Evolutionary conservation across 2,329 filamentous ascomycete species (phyloP).

Genomic region (Ophiobolus disseminans): DNA sequence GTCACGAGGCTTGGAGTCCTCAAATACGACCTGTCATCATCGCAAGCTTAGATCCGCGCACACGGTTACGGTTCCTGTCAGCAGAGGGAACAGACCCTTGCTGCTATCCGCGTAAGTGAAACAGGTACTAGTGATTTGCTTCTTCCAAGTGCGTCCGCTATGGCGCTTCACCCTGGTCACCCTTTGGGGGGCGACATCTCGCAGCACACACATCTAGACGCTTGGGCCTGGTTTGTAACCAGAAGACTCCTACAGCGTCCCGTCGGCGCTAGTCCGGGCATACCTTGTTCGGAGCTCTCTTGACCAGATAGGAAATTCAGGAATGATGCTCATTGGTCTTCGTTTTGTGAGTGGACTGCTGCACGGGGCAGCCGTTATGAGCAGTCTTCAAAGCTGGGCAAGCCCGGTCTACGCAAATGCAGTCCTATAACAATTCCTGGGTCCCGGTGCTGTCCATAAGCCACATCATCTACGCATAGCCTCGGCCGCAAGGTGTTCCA

Average conservation of each 20-base stretch:
- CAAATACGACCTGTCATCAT: constrained; percentile 19
- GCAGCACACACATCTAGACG: constrained; percentile 18
- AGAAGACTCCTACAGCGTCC: constrained; percentile 14
- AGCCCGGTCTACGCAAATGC: constrained; percentile 22
- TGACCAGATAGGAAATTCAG: constrained; percentile 25
- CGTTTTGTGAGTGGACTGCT: constrained; percentile 26
- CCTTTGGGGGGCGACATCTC: constrained; percentile 20
- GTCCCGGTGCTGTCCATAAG: constrained; percentile 26
- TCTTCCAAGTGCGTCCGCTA: constrained; percentile 24
- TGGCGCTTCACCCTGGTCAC: constrained; percentile 19
- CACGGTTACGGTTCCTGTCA: constrained; percentile 29
- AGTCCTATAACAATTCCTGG: constrained; percentile 36
- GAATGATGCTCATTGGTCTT: constrained; percentile 22
- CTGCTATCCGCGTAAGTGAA: constrained; percentile 32
- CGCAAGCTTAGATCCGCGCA: constrained; percentile 16
- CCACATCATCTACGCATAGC: too few species aligned
- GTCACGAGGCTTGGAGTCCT: constrained; percentile 34
- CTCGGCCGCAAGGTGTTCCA: too few species aligned
- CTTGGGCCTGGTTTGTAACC: constrained; percentile 23
- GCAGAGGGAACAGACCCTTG: constrained; percentile 39
- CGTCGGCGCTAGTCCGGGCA: constrained; percentile 19
- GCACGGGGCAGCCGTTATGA: constrained; percentile 37
- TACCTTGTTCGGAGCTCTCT: constrained; percentile 25
- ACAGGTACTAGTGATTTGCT: constrained; percentile 35
- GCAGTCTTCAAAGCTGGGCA: constrained; percentile 20